phyloP scores from a whole-genome alignment of 225 moss, liverwort and hornwort species.

The Bryoerythrophyllum caledonicum region DNA sequence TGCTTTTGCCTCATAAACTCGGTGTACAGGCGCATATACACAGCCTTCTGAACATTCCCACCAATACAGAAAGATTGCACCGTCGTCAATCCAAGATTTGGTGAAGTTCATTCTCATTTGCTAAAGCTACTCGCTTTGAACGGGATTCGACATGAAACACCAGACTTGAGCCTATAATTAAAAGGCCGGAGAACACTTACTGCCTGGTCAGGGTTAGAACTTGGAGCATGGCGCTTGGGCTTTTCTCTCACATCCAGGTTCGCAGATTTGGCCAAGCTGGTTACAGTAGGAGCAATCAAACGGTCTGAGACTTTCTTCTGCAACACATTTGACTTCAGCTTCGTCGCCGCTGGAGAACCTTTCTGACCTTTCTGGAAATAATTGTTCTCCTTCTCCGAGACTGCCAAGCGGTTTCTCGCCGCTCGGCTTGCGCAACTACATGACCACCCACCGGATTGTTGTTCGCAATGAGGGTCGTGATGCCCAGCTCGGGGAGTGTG shows the following conservation, averaged over 20 bases:
- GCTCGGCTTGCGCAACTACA: conserved; percentile 34
- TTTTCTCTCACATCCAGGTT: conserved; percentile 29
- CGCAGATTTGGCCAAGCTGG: conserved; percentile 46
- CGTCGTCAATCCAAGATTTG: not conserved
- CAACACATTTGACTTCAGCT: conserved; percentile 23
- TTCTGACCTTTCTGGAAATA: conserved; percentile 31
- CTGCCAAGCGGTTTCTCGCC: conserved; percentile 15
- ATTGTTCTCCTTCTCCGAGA: conserved; percentile 42
- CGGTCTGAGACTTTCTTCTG: conserved; percentile 30
- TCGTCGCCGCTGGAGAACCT: conserved; percentile 23
- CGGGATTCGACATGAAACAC: not conserved
- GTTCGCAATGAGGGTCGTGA: conserved; percentile 30
- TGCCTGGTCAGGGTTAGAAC: conserved; percentile 27
- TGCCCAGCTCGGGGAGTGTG: conserved; percentile 9
- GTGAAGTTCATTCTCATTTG: not conserved
- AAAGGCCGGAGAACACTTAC: conserved; percentile 16
- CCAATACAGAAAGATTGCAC: not conserved
- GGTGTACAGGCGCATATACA: conserved; percentile 84
- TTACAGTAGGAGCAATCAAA: conserved; percentile 50
- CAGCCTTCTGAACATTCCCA: conserved; percentile 53
- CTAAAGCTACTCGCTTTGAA: not conserved
- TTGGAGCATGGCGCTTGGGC: conserved; percentile 24
- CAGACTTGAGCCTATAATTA: not conserved
- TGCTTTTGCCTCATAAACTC: conserved; percentile 73
- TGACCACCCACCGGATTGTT: conserved; percentile 29